Conservation (phyloP, 2,329 filamentous ascomycete species). For the Hypoxylon sp. region DNA sequence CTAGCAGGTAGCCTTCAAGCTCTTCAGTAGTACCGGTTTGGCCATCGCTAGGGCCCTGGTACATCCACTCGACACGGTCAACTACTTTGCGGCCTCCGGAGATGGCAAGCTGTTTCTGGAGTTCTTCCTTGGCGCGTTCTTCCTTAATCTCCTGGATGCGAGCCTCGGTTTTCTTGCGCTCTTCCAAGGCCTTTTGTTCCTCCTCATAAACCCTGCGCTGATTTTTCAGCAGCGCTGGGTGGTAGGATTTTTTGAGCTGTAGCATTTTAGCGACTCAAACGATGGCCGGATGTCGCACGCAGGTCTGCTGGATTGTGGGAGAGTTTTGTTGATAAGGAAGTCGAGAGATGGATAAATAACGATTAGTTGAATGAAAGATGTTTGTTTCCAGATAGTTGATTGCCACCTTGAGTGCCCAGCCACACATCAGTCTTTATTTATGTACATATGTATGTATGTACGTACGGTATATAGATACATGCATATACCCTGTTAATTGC, state of each 20-base stretch:
- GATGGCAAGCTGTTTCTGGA: conserved; percentile 89
- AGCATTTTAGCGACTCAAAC: conserved; percentile 78
- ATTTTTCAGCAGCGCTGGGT: conserved; percentile 91
- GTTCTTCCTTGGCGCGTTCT: conserved; percentile 91
- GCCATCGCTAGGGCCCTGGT: conserved; percentile 85
- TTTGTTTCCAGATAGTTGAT: conserved; percentile 16
- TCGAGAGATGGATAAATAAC: conserved; percentile 18
- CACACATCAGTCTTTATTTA: conserved; percentile 22
- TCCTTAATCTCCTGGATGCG: conserved; percentile 94
- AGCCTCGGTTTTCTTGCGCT: conserved; percentile 93
- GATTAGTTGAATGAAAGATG: conserved; percentile 6
- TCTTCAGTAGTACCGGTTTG: conserved; percentile 86
- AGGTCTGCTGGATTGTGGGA: background rate
- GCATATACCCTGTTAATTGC: too few relatives aligned
- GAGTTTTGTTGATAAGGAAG: background rate
- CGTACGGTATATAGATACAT: background rate
- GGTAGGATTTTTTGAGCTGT: conserved; percentile 96
- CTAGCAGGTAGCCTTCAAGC: conserved; percentile 92
- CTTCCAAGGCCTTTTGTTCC: conserved; percentile 91
- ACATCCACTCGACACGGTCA: conserved; percentile 98
- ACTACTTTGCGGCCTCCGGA: conserved; percentile 85
- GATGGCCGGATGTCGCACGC: background rate
- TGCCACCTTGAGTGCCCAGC: conserved; percentile 38
- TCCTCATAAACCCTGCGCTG: conserved; percentile 92
- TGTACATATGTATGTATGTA: conserved; percentile 2